Evolutionary conservation across 305 asterid genomes (phyloP).

Genomic region (Fraxinus albicans): DNA sequence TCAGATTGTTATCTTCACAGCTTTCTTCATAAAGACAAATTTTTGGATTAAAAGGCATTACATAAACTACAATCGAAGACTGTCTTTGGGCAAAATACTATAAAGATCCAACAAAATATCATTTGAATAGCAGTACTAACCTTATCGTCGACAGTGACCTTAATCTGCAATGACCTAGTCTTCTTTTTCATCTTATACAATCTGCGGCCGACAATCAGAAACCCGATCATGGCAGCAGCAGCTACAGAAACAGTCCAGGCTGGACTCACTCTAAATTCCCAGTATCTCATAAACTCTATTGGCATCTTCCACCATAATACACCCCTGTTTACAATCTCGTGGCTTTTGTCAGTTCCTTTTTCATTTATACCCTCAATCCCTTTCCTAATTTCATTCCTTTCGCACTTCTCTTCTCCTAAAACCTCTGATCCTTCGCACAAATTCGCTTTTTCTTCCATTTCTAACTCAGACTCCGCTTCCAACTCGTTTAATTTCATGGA

Average conservation of each 20-base stretch:
- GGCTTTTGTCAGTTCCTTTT: constrained; percentile 14
- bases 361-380: constrained; percentile 15
- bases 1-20: background rate
- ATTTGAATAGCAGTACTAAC: constrained; percentile 19
- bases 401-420: constrained; percentile 4
- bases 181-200: constrained; percentile 45
- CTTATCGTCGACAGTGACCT: constrained; percentile 43
- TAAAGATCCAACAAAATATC: background rate
- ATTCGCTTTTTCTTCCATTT: background rate
- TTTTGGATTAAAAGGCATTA: background rate
- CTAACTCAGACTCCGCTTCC: constrained; percentile 15
- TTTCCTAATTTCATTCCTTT: background rate
- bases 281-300: constrained; percentile 37
- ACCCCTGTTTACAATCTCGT: constrained; percentile 20
- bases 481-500: constrained; percentile 13
- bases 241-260: constrained; percentile 40
- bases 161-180: constrained; percentile 30
- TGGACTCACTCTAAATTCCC: constrained; percentile 37
- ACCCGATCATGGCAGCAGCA: constrained; percentile 43
- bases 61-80: background rate
- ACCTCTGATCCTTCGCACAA: constrained; percentile 1
- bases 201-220: constrained; percentile 41
- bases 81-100: background rate
- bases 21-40: background rate
- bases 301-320: constrained; percentile 52